These are phyloP conservation scores for Aureobasidium vineae DNA, from an alignment of 2,329 filamentous ascomycete species.

Conservation along the genomic window DNA sequence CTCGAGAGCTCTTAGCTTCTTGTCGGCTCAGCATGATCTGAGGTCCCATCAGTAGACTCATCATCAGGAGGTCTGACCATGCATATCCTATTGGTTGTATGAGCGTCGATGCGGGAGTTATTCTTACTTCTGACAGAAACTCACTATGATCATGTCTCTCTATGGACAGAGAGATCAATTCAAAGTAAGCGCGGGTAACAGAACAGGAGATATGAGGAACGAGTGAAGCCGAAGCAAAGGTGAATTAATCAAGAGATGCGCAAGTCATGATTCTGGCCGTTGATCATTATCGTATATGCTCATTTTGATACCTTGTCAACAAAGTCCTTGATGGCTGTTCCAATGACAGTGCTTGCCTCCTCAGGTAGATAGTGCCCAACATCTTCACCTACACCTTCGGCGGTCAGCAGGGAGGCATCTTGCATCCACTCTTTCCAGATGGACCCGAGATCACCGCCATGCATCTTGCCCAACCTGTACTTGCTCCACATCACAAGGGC, in stretches of 20 bases:
- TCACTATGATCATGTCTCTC: too few relatives aligned
- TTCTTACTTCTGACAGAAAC: too few relatives aligned
- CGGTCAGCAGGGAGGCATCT: constrained; percentile 37
- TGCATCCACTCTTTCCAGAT: constrained; percentile 51
- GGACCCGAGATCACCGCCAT: constrained; percentile 44
- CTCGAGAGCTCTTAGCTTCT: too few relatives aligned
- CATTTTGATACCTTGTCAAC: constrained; percentile 24
- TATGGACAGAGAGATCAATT: too few relatives aligned
- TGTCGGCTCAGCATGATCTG: too few relatives aligned
- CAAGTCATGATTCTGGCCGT: neutral
- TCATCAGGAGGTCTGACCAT: too few relatives aligned
- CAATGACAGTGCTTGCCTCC: constrained; percentile 43
- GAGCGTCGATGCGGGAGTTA: too few relatives aligned
- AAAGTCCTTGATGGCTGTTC: constrained; percentile 34
- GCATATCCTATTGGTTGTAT: too few relatives aligned
- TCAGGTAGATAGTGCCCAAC: constrained; percentile 51
- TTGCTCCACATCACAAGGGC: constrained; percentile 48
- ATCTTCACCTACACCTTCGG: constrained; percentile 39
- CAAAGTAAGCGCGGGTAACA: too few relatives aligned
- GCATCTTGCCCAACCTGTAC: constrained; percentile 44
- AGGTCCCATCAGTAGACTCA: too few relatives aligned
- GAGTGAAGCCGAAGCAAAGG: neutral
- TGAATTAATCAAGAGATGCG: too few relatives aligned
- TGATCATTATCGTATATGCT: neutral
- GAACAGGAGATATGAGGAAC: neutral